Evolutionary conservation across 1,284 basidiomycete genomes (phyloP).

Genomic region (Gastroboletus turbinatus): DNA sequence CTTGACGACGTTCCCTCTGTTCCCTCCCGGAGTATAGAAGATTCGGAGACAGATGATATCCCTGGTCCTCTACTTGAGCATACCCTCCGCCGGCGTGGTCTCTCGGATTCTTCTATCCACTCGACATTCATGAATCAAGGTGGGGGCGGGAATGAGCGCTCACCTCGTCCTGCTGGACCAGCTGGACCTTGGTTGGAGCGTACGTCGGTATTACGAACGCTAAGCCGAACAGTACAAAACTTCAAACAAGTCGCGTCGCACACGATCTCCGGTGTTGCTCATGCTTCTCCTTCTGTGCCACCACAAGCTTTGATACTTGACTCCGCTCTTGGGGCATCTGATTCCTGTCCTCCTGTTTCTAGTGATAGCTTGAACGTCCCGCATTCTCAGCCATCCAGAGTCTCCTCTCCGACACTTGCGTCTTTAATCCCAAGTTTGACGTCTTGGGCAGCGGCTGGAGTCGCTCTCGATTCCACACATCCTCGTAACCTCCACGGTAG

Average conservation of each 20-base stretch:
- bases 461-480: constrained; percentile 14
- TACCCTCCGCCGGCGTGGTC: constrained; percentile 71
- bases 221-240: constrained; percentile 35
- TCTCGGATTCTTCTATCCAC: constrained; percentile 89
- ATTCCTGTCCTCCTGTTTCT: not conserved
- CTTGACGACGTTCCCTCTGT: constrained; percentile 63
- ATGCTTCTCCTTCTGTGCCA: constrained; percentile 1
- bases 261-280: constrained; percentile 30
- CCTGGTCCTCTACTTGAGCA: constrained; percentile 56
- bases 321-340: not conserved
- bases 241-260: constrained; percentile 36
- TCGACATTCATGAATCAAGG: constrained; percentile 71
- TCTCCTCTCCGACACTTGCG: constrained; percentile 32
- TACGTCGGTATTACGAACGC: constrained; percentile 33
- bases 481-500: constrained; percentile 1
- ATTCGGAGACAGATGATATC: constrained; percentile 39
- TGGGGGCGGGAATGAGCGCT: constrained; percentile 16
- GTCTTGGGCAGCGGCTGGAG: constrained; percentile 36
- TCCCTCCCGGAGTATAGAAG: constrained; percentile 24
- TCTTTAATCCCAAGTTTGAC: constrained; percentile 35
- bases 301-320: constrained; percentile 2
- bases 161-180: not conserved
- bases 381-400: constrained; percentile 10
- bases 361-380: constrained; percentile 2
- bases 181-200: constrained; percentile 18